Base-by-base conservation (phyloP, 2,329 filamentous ascomycete species). In the Fusarium agapanthi region DNA sequence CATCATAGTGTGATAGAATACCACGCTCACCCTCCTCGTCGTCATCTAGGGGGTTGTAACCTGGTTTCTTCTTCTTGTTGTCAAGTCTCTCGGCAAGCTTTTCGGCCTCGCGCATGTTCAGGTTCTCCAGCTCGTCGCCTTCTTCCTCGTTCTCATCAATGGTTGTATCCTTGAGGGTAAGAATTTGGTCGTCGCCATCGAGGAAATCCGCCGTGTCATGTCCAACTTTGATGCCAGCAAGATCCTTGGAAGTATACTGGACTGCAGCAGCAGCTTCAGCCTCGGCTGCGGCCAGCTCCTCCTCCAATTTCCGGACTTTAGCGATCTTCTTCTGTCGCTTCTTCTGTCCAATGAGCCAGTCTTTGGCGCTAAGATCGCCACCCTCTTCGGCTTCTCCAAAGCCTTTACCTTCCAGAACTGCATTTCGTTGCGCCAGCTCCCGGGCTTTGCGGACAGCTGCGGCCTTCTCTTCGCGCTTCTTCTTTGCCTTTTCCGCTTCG, bases 311-410 rank as follows among this genome's bases (percentile, higher is more conserved):
- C 74, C 92, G 89, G 35, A 91, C 90, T 76, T 93, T 91, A 50
- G 92, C 92, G 43, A 98, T 95, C 83, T 95, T 93, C 87, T 95
- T 97, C 81, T 97, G 94, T 57, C 95, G 88, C 85, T 97, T 98
- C 87, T 97, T 98, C 81, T 95, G 92, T 67, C 92, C 92, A 75
- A 92, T 89, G 67, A 99, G 82, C 96, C 96, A 99, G 4, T 93
- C 87, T 80, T 93, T 93, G 20, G 95, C 93, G 80, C 97, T 94
- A 32, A 93, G 75, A 18, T 91, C 90, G 7, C 84, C 88, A 11
- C 86, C 89, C 6, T 89, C 90, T 48, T 91, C 91, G 1, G 84
- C 86, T 40, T 98, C 96, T 53, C 93, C 96, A 6, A 99, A 84
- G 2, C 95, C 93, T 79, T 92, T 91, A 65, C 96, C 96, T 78